Evolutionary conservation across 1,139 yeast species (phyloP).

Genomic region (Hyphopichia pseudoburtonii): DNA sequence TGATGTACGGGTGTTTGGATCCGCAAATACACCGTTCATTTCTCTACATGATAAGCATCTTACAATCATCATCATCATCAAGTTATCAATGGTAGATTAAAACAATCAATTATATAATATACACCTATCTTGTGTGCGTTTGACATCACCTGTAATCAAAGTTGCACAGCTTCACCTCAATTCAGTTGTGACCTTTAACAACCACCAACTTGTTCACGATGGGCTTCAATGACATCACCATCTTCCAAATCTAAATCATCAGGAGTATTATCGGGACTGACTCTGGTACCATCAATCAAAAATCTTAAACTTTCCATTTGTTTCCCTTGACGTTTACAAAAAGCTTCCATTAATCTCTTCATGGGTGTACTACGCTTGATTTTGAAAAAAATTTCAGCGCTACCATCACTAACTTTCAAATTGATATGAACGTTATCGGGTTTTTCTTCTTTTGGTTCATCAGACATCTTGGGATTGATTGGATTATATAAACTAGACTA

Average conservation of each 20-base stretch:
- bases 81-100: too few species aligned
- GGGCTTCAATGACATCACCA: constrained; percentile 97
- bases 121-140: too few species aligned
- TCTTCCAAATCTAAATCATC: constrained; percentile 90
- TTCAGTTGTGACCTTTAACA: constrained; percentile 7
- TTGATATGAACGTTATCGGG: constrained; percentile 77
- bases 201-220: constrained; percentile 88
- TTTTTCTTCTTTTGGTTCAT: constrained; percentile 56
- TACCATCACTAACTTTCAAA: constrained; percentile 90
- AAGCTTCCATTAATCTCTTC: constrained; percentile 95
- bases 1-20: too few species aligned
- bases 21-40: too few species aligned
- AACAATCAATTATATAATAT: too few species aligned
- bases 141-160: too few species aligned
- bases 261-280: constrained; percentile 87
- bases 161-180: too few species aligned
- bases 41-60: too few species aligned
- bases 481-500: not conserved
- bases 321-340: constrained; percentile 97
- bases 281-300: constrained; percentile 89
- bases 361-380: constrained; percentile 91
- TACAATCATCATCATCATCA: too few species aligned
- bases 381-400: constrained; percentile 92
- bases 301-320: constrained; percentile 80
- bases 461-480: constrained; percentile 24